A percentile compares a stretch with the other conserved stretches of the same genome.
phyloP scores from a whole-genome alignment of 2,329 filamentous ascomycete genomes.

The Acrodontium crateriforme region DNA sequence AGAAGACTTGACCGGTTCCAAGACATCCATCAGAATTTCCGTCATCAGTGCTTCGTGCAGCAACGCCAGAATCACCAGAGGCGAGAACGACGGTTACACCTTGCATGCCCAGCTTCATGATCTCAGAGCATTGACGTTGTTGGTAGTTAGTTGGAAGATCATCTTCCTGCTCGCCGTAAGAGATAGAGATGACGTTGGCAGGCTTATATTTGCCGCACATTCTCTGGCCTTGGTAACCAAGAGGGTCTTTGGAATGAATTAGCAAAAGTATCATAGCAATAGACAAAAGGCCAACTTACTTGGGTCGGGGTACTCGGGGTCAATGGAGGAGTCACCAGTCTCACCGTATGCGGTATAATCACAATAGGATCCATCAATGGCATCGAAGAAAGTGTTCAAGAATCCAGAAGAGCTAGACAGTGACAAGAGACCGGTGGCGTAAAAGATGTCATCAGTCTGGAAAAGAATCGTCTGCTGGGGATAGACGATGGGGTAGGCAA shows the following conservation, averaged over 20 bases:
- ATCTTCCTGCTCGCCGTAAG: conserved; percentile 40
- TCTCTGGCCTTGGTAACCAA: conserved; percentile 36
- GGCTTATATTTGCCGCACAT: conserved; percentile 35
- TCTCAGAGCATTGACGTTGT: conserved; percentile 25
- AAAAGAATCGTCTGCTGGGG: conserved; percentile 33
- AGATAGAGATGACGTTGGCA: conserved; percentile 37
- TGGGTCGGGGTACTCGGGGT: conserved; percentile 34
- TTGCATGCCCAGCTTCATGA: conserved; percentile 33
- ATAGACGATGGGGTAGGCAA: conserved; percentile 31
- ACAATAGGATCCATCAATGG: conserved; percentile 40
- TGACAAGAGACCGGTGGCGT: conserved; percentile 11
- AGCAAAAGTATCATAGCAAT: too few relatives aligned
- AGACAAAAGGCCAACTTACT: conserved; percentile 34
- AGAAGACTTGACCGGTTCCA: conserved; percentile 2
- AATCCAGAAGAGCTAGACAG: conserved; percentile 3
- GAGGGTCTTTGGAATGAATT: too few relatives aligned
- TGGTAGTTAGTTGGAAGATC: conserved; percentile 37
- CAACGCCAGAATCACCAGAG: conserved; percentile 29
- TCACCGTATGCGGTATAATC: conserved; percentile 19
- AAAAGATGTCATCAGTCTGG: conserved; percentile 26
- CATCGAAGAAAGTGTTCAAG: conserved; percentile 27
- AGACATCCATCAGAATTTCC: conserved; percentile 13
- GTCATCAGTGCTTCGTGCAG: conserved; percentile 1
- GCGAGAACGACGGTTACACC: conserved; percentile 32
- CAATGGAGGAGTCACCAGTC: conserved; percentile 34